These are phyloP conservation scores for Botrytis fragariae DNA, from an alignment of 2,329 filamentous ascomycete species.

Conservation along the genomic window DNA sequence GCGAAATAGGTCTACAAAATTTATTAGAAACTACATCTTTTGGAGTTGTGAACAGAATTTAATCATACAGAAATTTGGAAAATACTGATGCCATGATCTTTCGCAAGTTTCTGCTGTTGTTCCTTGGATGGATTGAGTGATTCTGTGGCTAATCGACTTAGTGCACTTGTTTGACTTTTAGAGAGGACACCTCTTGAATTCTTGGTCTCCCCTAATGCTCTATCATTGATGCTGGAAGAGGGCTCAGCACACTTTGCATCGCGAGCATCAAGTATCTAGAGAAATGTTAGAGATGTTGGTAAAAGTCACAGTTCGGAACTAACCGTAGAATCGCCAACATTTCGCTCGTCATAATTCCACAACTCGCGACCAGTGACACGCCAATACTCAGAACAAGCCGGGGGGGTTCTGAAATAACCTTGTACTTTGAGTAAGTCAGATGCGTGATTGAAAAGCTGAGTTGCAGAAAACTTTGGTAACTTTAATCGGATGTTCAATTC, in stretches of 20 bases:
- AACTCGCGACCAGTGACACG: not conserved
- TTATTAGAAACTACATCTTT: not conserved
- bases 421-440: not conserved
- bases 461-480: not conserved
- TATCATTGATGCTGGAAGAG: too few species aligned
- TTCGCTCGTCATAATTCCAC: not conserved
- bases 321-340: not conserved
- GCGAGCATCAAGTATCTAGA: not conserved
- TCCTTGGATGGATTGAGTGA: not conserved
- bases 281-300: rapidly evolving
- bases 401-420: not conserved
- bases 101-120: not conserved
- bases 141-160: not conserved
- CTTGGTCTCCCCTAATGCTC: too few species aligned
- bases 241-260: too few species aligned
- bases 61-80: not conserved
- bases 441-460: not conserved
- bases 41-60: not conserved
- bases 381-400: not conserved
- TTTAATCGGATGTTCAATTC: too few species aligned
- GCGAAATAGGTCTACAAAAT: not conserved
- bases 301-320: not conserved
- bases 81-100: not conserved
- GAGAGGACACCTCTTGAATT: not conserved
- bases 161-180: not conserved